Percentiles rank a stretch among this genome's conserved stretches.
These are phyloP conservation scores for Diophrys sp. DNA, from an alignment of 73 alveolate genomes.

Conservation along the genomic window DNA sequence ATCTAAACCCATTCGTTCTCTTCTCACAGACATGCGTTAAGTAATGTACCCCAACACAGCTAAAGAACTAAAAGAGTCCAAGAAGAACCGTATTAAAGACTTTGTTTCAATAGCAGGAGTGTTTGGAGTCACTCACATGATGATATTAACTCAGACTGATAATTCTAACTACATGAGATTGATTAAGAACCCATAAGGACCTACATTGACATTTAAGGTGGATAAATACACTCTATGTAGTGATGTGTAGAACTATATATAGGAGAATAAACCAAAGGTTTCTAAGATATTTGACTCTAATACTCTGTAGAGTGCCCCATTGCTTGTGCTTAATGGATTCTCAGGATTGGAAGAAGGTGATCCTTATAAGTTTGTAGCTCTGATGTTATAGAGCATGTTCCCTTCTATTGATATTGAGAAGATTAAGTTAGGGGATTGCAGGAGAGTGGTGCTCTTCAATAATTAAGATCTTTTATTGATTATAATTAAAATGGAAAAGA, in stretches of 20 bases:
- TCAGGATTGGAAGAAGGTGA: constrained; percentile 28
- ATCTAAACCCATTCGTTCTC: constrained; percentile 63
- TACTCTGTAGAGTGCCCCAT: constrained; percentile 46
- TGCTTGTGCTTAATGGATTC: constrained; percentile 65
- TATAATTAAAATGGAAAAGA: constrained; percentile 21
- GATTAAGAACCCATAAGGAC: constrained; percentile 91
- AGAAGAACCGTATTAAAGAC: constrained; percentile 77
- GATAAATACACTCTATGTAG: constrained; percentile 70
- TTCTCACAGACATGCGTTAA: constrained; percentile 69
- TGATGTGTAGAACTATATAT: constrained; percentile 67
- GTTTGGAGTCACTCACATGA: constrained; percentile 84
- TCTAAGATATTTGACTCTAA: constrained; percentile 14
- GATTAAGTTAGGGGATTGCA: constrained; percentile 76
- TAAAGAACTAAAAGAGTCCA: constrained; percentile 71
- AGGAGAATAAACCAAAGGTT: constrained; percentile 23
- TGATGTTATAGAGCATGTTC: constrained; percentile 60
- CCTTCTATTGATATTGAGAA: constrained; percentile 63
- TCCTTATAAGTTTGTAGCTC: constrained; percentile 41
- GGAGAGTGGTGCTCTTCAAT: constrained; percentile 85
- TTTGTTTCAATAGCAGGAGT: constrained; percentile 75
- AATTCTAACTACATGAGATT: constrained; percentile 75
- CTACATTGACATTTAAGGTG: constrained; percentile 85
- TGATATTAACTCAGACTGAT: constrained; percentile 83
- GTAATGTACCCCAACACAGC: constrained; percentile 91
- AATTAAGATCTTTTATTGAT: constrained; percentile 37